Base-by-base conservation (phyloP, 2,329 filamentous ascomycete species). In the Intubia oerlemansii region DNA sequence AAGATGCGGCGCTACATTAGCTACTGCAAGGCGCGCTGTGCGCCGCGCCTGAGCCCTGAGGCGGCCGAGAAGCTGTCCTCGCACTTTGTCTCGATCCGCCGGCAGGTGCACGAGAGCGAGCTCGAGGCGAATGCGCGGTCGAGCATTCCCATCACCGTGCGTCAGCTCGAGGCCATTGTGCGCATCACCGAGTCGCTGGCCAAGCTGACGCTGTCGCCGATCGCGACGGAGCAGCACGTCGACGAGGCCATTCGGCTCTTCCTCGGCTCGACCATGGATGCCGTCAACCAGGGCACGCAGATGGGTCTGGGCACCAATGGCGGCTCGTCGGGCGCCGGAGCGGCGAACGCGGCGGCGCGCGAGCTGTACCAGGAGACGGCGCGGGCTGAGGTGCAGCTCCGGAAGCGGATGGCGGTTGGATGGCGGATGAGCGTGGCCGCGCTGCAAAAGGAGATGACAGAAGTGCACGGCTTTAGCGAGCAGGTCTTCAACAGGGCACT, bases 1-100 rank as follows among this genome's bases (percentile, higher is more conserved):
- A 92, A 91, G 55, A 91, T 98, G 80, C 82, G 82, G 54, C 72
- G 84, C 35, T 98, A 95, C 46, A 77, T 98, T 45, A 90, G 78
- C 41, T 98, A 95, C 53, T 95, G 88, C 64, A 85, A 85, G 53
- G 78, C 80, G 70, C 81, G 82, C 36, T 95, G 85, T 45, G 88
- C 88, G 2, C 88, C 88, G 13, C 76, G 84, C 24, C 71, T 98
- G 17, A 90, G 80, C 17, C 64, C 77, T 12, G 80, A 90, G 52
- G 88, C 88, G 0, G 79, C 85, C 1, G 88, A 95, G 53, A 93
- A 93, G 52, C 70, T 98, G 10, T 91, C 81, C 0, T 92, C 81
- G 2, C 85, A 98, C 52, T 98, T 98, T 43, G 88, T 98, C 35
- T 84, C 80, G 36, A 95, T 98, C 49, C 72, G 88, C 33, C 74